Evolutionary conservation across 208 protist species (phyloP).

Genomic region (Trypanosoma congolense): DNA sequence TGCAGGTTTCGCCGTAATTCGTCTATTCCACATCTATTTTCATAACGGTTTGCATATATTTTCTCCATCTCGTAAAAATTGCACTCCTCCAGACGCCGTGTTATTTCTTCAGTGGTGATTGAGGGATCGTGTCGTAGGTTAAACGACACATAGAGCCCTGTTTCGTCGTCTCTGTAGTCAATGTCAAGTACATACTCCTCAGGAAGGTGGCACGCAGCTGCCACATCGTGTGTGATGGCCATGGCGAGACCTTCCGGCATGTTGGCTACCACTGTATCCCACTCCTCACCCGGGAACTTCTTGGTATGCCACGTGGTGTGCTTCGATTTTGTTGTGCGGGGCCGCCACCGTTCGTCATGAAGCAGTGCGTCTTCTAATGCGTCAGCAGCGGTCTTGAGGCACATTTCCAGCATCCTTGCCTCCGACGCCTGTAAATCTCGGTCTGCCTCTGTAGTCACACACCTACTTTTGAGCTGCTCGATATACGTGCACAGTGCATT

Average conservation of each 20-base stretch:
- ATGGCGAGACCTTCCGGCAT: constrained; percentile 19
- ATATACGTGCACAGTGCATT: constrained; percentile 5
- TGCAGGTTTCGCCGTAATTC: constrained; percentile 11
- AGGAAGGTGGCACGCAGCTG: constrained; percentile 24
- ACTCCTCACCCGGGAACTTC: constrained; percentile 17
- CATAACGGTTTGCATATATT: constrained; percentile 11
- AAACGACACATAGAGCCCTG: constrained; percentile 17
- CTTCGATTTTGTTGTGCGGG: constrained; percentile 17
- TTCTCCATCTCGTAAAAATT: constrained; percentile 24
- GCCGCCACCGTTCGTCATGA: constrained; percentile 33
- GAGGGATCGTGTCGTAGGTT: constrained; percentile 23
- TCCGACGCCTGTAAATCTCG: constrained; percentile 22
- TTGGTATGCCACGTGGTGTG: constrained; percentile 23
- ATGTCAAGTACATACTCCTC: constrained; percentile 27
- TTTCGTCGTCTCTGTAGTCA: constrained; percentile 4
- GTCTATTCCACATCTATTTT: constrained; percentile 13
- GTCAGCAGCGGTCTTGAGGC: constrained; percentile 22
- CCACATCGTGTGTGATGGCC: constrained; percentile 25
- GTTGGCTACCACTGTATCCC: constrained; percentile 14
- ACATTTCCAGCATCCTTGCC: constrained; percentile 25
- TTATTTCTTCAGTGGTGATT: constrained; percentile 16
- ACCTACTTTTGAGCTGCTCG: neutral
- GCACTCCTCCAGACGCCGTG: constrained; percentile 22
- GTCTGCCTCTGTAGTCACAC: constrained; percentile 9
- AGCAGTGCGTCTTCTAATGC: constrained; percentile 25